These are phyloP conservation scores for Pythium coloratum DNA, from an alignment of 352 stramenopile genomes.

Conservation along the genomic window DNA sequence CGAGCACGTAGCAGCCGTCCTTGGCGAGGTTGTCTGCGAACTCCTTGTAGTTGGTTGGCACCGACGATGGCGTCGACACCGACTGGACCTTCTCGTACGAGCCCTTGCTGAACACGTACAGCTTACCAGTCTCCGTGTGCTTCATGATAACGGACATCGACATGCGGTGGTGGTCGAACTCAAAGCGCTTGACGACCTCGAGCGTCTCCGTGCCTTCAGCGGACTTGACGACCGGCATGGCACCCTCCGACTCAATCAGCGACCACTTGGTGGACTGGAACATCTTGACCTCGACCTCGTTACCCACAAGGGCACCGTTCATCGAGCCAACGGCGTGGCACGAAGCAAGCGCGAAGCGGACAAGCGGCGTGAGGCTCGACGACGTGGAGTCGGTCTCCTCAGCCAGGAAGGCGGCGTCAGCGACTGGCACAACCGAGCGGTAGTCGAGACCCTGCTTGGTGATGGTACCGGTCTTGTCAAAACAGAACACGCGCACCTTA, in stretches of 20 bases:
- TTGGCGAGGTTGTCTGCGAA: slow-evolving; percentile 60
- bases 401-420: slow-evolving; percentile 9
- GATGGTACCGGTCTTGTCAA: slow-evolving; percentile 79
- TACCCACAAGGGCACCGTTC: slow-evolving; percentile 77
- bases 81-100: slow-evolving; percentile 87
- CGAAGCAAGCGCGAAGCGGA: slow-evolving; percentile 67
- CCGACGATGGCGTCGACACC: slow-evolving; percentile 36
- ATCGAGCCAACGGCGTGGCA: slow-evolving; percentile 83
- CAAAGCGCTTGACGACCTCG: slow-evolving; percentile 87
- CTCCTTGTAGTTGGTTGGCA: slow-evolving; percentile 73
- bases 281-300: slow-evolving; percentile 88
- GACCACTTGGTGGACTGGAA: slow-evolving; percentile 77
- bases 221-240: slow-evolving; percentile 35
- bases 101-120: slow-evolving; percentile 88
- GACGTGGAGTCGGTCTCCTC: slow-evolving; percentile 23
- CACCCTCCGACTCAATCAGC: slow-evolving; percentile 41
- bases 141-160: slow-evolving; percentile 90
- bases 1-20: slow-evolving; percentile 89
- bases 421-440: slow-evolving; percentile 28
- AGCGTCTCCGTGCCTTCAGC: slow-evolving; percentile 43
- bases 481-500: slow-evolving; percentile 64
- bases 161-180: slow-evolving; percentile 92
- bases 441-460: slow-evolving; percentile 71
- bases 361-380: slow-evolving; percentile 16
- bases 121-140: slow-evolving; percentile 45